Evolutionary conservation across 139 green algal genomes (phyloP).

Genomic region (Asterochloris sp.): DNA sequence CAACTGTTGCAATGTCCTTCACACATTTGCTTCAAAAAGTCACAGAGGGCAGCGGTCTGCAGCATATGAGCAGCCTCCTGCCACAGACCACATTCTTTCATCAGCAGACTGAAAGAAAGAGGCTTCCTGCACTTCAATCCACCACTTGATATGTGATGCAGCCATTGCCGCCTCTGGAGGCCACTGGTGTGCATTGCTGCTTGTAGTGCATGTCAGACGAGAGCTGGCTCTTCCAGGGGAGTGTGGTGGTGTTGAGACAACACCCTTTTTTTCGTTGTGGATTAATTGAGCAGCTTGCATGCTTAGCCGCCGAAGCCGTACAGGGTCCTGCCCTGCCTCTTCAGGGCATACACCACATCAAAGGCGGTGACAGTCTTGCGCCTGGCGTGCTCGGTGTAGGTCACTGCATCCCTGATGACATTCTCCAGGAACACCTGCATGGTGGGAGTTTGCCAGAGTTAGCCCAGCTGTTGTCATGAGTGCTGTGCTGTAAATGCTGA

Average conservation of each 20-base stretch:
- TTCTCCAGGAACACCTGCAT: constrained; percentile 59
- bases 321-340: constrained; percentile 92
- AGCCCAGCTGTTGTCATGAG: neutral
- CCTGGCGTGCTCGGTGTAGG: constrained; percentile 96
- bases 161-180: no score
- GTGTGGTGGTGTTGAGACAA: constrained; percentile 7
- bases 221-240: no score
- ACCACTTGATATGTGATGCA: no score
- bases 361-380: constrained; percentile 95
- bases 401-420: constrained; percentile 90
- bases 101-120: neutral
- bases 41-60: neutral
- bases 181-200: no score
- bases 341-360: constrained; percentile 94
- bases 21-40: neutral
- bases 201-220: no score
- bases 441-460: no score
- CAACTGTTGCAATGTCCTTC: neutral
- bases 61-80: neutral
- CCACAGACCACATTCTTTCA: neutral
- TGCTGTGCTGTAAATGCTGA: neutral
- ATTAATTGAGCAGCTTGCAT: neutral
- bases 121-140: neutral
- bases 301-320: constrained; percentile 93
- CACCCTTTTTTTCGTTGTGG: constrained; percentile 1